Conservation (phyloP, 805 yeast genomes). For the Spathaspora passalidarum region DNA sequence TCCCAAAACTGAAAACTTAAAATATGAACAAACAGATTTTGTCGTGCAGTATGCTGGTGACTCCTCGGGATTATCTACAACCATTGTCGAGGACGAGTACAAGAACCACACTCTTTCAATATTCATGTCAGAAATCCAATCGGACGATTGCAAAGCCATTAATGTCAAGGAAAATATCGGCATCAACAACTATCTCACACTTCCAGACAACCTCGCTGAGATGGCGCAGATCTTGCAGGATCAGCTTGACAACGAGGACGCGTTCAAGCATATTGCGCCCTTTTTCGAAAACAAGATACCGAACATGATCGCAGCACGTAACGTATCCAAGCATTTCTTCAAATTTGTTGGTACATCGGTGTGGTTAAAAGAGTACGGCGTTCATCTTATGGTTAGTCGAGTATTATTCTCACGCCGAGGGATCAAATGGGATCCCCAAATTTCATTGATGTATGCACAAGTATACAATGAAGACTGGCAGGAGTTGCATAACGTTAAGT, state of each 20-base stretch:
- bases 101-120: neutral
- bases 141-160: neutral
- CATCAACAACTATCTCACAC: neutral
- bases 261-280: neutral
- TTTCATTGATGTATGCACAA: slow-evolving; percentile 23
- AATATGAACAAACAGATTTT: neutral
- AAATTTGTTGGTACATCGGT: slow-evolving; percentile 31
- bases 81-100: neutral
- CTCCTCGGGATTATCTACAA: neutral
- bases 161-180: neutral
- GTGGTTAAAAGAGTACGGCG: slow-evolving; percentile 29
- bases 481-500: slow-evolving; percentile 17
- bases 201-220: slow-evolving; percentile 5
- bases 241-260: slow-evolving; percentile 2
- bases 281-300: slow-evolving; percentile 7
- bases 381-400: slow-evolving; percentile 29
- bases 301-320: slow-evolving; percentile 7
- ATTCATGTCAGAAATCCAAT: neutral
- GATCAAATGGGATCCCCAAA: slow-evolving; percentile 20
- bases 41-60: neutral
- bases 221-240: slow-evolving; percentile 4
- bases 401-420: slow-evolving; percentile 21
- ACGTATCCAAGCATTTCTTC: slow-evolving; percentile 22
- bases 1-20: neutral
- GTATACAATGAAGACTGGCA: slow-evolving; percentile 21